Evolutionary conservation across 495 filamentous ascomycete genomes (phyloP), one percentile per base, ranked within the genome.

Genomic region (Penicillium cosmopolitanum): DNA sequence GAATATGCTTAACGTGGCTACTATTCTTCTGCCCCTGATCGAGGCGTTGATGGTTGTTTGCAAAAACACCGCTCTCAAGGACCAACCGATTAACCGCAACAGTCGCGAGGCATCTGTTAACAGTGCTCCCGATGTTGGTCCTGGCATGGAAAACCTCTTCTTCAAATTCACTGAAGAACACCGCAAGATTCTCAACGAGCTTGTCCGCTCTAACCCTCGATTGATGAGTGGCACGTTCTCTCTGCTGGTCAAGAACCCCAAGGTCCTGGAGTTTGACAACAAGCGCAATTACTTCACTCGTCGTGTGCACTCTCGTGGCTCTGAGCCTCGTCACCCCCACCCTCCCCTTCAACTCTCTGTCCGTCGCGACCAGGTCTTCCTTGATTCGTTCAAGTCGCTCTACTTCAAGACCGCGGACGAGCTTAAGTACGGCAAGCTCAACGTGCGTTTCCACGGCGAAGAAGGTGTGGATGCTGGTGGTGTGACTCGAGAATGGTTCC

Each of bases 211-310:
- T 62, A 98, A 95, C 61, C 95, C 95, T 33, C 93, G 96, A 66
- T 85, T 99, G 61, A 99, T 99, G 95, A 97, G 93, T 61, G 95
- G 93, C 43, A 96, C 93, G 13, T 97, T 99, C 75, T 93, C 93
- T 8, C 80, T 97, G 38, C 79, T 99, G 28, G 93, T 97, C 61
- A 97, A 96, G 79, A 99, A 99, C 67, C 96, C 95, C 47, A 98
- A 97, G 83, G 95, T 99, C 13, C 76, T 99, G 48, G 95, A 99
- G 65, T 99, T 99, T 67, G 95, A 99, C 73, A 99, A 98, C 78
- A 99, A 99, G 82, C 93, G 96, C 65, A 97, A 96, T 73, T 99
- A 95, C 83, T 99, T 99, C 80, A 97, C 84, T 72, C 90, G 96
- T 46, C 90, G 90, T 62, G 83, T 99, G 18, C 95, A 98, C 72